A percentile compares a stretch with the other conserved stretches of the same genome.
Evolutionary conservation across 1,284 basidiomycete species (phyloP).

Genomic region (Ustilago vetiveriae): DNA sequence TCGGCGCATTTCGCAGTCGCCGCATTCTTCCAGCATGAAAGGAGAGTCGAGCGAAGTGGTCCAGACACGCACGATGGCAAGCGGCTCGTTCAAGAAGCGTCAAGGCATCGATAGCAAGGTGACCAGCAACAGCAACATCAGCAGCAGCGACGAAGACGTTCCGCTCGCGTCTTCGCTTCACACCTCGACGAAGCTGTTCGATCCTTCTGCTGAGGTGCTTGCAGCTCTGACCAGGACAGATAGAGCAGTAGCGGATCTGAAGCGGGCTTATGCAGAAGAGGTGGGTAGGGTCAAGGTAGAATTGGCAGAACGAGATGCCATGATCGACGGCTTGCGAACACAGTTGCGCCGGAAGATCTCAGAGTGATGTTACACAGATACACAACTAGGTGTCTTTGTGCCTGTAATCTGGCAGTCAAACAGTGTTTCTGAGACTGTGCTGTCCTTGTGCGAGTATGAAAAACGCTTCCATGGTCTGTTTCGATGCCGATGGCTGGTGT

Average conservation of each 20-base stretch:
- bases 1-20: background rate
- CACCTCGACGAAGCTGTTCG: background rate
- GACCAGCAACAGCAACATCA: background rate
- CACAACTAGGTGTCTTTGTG: no score
- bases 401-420: background rate
- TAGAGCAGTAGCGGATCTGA: slow-evolving; percentile 8
- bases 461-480: no score
- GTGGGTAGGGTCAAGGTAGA: slow-evolving; percentile 4
- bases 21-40: no score
- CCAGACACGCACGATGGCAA: no score
- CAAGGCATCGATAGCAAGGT: no score
- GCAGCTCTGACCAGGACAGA: slow-evolving; percentile 5
- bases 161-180: background rate
- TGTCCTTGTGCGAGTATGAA: background rate
- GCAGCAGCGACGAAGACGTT: slow-evolving; percentile 16
- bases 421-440: background rate
- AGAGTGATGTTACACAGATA: background rate
- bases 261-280: slow-evolving; percentile 7
- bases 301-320: slow-evolving; percentile 10
- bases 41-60: no score
- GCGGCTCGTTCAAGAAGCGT: no score
- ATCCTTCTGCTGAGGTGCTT: background rate
- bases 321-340: slow-evolving; percentile 17
- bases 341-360: background rate
- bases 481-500: no score